Evolutionary conservation across 148 eudicot genomes (phyloP).

Genomic region (Rhododendron ferrugineum): DNA sequence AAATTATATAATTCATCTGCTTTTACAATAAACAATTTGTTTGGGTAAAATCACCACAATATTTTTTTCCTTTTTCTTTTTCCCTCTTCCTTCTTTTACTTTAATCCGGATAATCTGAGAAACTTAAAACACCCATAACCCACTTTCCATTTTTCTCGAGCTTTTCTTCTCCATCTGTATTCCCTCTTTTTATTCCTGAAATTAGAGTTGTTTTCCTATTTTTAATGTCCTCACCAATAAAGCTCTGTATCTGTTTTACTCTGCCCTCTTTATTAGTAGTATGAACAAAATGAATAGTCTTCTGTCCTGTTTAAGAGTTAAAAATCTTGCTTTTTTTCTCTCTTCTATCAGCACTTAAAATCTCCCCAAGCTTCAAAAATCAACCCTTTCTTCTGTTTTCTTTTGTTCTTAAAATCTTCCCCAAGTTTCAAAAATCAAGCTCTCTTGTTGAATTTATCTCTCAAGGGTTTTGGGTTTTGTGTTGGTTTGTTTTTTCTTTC

Average conservation of each 20-base stretch:
- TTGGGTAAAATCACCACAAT: slow-evolving; percentile 30
- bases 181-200: slow-evolving; percentile 13
- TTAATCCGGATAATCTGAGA: slow-evolving; percentile 16
- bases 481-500: background rate
- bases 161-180: slow-evolving; percentile 15
- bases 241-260: slow-evolving; percentile 4
- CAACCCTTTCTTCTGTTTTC: slow-evolving; percentile 7
- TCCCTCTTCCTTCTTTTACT: slow-evolving; percentile 4
- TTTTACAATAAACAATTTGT: slow-evolving; percentile 37
- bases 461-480: slow-evolving; percentile 25
- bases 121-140: slow-evolving; percentile 10
- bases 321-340: background rate
- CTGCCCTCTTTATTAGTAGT: background rate
- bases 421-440: slow-evolving; percentile 4
- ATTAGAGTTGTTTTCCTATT: slow-evolving; percentile 5
- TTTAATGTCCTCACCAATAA: slow-evolving; percentile 6
- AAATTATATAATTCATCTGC: slow-evolving; percentile 58
- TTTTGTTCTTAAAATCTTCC: slow-evolving; percentile 1
- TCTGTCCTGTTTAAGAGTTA: slow-evolving; percentile 12
- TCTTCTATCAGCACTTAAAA: no score
- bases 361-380: background rate
- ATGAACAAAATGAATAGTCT: slow-evolving; percentile 11
- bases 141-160: slow-evolving; percentile 15
- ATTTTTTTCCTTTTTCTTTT: slow-evolving; percentile 36
- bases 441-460: background rate